Base-by-base conservation (phyloP, 225 moss, liverwort and hornwort genomes). In the Antitrichia curtipendula region DNA sequence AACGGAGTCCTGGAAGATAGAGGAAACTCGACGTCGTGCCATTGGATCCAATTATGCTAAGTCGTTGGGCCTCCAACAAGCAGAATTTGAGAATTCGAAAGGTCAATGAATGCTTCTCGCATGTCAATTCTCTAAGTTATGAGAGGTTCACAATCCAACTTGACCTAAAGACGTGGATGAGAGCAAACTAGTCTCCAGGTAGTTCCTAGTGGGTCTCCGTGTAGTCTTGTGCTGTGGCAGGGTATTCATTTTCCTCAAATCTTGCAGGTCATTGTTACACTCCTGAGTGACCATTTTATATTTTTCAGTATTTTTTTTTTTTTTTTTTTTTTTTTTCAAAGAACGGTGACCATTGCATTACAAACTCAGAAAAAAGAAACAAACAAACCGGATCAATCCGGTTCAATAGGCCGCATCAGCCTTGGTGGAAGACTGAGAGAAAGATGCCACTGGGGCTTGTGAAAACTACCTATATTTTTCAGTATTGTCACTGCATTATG, bases 11-110 rank as follows among this genome's bases (percentile, higher is more conserved):
- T 93, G 86, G 92, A 93, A 73, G 84, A 86, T 90, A 15, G 88
- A 93, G 56, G 93, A 93, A 68, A 62, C 82, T 66, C 89, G 84
- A 75, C 90, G 93, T 53, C 88, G 89, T 82, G 86, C 93, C 23
- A 92, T 93, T 71, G 89, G 89, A 86, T 88, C 86, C 9, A 82
- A 80, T 84, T 93, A 88, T 58, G 92, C 89, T 31, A 93, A 92
- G 74, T 91, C 92, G 2, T 88, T 93, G 74, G 92, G 92, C 29
- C 61, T 93, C 72, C 90, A 77, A 75, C 86, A 88, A 89, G 50
- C 87, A 68, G 80, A 91, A 28, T 69, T 69, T 84, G 88, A 89
- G 68, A 90, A 91, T 32, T 88, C 61, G 36, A 89, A 89, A 84
- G 52, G 78, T 62, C 81, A 38, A 76, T 91, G 82, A 87, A 27